Percentiles rank a stretch among this genome's conserved stretches.
Evolutionary conservation across 2,329 filamentous ascomycete species (phyloP).

Genomic region (Ophiostoma novo-ulmi): DNA sequence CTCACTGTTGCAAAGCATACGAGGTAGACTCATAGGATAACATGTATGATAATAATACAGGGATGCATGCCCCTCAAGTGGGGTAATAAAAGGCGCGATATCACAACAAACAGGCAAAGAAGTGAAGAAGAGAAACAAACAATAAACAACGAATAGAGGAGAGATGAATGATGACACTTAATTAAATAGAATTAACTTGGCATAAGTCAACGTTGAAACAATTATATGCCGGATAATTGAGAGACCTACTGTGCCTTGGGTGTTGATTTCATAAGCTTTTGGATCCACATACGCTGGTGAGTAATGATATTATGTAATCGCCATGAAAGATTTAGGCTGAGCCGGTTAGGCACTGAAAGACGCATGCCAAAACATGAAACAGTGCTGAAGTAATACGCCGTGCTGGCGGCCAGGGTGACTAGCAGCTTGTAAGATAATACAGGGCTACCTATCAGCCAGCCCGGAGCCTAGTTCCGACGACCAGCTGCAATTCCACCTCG

Average conservation of each 20-base stretch:
- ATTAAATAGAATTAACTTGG: neutral
- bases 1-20: neutral
- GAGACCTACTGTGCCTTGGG: no score
- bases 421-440: neutral
- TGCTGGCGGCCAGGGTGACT: no score
- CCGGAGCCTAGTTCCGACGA: neutral
- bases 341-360: no score
- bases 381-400: no score
- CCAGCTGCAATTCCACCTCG: no score
- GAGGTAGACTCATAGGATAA: neutral
- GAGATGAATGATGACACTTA: neutral
- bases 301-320: no score
- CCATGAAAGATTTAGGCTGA: no score
- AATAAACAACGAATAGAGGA: neutral
- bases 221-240: neutral
- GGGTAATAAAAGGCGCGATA: slow-evolving; percentile 15
- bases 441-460: neutral
- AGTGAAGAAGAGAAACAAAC: neutral
- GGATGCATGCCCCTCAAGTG: slow-evolving; percentile 8
- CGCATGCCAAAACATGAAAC: no score
- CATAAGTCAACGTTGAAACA: neutral
- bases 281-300: no score
- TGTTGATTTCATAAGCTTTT: no score
- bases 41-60: neutral
- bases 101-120: slow-evolving; percentile 18